phyloP scores from a whole-genome alignment of 371 early-diverging fungal genomes.

The Syncephalis plumigaleata region DNA sequence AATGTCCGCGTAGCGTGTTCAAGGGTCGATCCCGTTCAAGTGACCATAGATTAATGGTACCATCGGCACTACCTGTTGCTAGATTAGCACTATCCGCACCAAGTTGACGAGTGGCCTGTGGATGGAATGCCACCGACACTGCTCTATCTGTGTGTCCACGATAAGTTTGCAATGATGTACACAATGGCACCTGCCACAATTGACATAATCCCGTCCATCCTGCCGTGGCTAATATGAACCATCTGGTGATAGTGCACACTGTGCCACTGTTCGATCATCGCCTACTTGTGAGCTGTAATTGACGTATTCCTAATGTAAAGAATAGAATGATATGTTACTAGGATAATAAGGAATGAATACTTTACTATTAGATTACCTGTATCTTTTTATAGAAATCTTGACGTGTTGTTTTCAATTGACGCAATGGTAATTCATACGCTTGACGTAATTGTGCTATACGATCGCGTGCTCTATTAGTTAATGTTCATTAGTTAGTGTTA shows the following conservation, averaged over 20 bases:
- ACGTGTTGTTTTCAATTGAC: constrained; percentile 49
- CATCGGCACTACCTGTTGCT: constrained; percentile 69
- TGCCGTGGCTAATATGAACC: constrained; percentile 60
- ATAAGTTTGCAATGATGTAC: neutral
- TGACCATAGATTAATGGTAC: constrained; percentile 62
- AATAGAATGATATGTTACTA: neutral
- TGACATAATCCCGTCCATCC: constrained; percentile 75
- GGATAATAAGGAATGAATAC: no score
- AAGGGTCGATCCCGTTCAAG: constrained; percentile 61
- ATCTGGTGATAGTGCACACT: constrained; percentile 66
- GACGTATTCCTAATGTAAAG: constrained; percentile 30
- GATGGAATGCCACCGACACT: constrained; percentile 80
- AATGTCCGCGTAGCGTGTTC: constrained; percentile 62
- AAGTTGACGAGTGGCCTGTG: constrained; percentile 47
- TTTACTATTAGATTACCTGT: constrained; percentile 21
- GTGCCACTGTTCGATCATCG: constrained; percentile 76
- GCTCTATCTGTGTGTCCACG: constrained; percentile 75
- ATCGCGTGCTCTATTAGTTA: constrained; percentile 57
- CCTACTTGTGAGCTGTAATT: constrained; percentile 74
- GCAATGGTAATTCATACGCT: constrained; percentile 50
- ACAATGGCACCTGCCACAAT: constrained; percentile 72
- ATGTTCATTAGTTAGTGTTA: neutral
- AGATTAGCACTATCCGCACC: constrained; percentile 48
- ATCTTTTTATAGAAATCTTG: constrained; percentile 58
- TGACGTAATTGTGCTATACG: constrained; percentile 46